Conservation (phyloP, 2,329 filamentous ascomycete genomes). For the Fusarium cyanostomum region DNA sequence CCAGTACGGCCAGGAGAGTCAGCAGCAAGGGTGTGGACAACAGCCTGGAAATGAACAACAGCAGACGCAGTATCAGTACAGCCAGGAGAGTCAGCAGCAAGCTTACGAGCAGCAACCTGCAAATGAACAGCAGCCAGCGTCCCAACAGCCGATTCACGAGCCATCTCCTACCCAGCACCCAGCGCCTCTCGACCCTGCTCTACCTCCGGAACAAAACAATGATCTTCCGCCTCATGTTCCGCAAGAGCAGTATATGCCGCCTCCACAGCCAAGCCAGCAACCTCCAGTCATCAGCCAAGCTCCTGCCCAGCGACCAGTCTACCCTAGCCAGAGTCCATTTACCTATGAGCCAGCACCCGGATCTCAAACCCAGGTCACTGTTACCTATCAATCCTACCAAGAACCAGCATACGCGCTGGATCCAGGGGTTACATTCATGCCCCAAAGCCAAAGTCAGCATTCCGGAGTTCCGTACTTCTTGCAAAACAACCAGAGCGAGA, state of each 20-base stretch:
- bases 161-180: background rate
- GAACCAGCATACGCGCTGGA: background rate
- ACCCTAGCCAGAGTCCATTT: slow-evolving; percentile 3
- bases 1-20: background rate
- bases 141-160: slow-evolving; percentile 14
- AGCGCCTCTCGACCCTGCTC: background rate
- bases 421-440: background rate
- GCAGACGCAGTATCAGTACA: slow-evolving; percentile 12
- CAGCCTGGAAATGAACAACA: slow-evolving; percentile 16
- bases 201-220: background rate
- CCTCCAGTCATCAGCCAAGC: background rate
- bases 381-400: slow-evolving; percentile 7
- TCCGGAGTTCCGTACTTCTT: background rate
- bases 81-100: background rate
- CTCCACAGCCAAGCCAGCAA: slow-evolving; percentile 6
- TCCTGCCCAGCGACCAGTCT: slow-evolving; percentile 1
- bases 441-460: background rate
- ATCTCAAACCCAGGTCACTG: slow-evolving; percentile 12
- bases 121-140: slow-evolving; percentile 4
- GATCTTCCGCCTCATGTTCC: background rate
- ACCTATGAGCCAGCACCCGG: slow-evolving; percentile 8
- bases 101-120: slow-evolving; percentile 20
- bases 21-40: slow-evolving; percentile 6
- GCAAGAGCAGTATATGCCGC: background rate
- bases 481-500: slow-evolving; percentile 28